Conservation (phyloP, 1,284 basidiomycete genomes). For the Marasmius fiardii region DNA sequence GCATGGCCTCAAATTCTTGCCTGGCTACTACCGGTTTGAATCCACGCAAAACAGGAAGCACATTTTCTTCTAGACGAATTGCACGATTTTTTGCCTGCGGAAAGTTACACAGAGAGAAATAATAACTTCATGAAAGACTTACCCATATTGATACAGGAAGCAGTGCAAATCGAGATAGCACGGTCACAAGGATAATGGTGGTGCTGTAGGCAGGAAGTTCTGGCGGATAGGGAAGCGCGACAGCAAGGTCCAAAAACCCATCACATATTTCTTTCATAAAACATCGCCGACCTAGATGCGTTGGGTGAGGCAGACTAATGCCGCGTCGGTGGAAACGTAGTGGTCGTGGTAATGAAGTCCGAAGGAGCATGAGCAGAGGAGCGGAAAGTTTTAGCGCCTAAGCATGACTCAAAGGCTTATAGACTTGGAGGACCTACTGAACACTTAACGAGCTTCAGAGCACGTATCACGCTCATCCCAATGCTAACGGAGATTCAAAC, state of each 20-base stretch:
- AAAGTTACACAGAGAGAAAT: conserved; percentile 7
- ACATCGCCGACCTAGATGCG: conserved; percentile 6
- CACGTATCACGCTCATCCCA: neutral
- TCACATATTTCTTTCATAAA: conserved; percentile 13
- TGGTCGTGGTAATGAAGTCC: neutral
- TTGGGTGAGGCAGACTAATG: neutral
- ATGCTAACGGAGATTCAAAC: no score
- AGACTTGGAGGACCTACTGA: no score
- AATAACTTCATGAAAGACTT: conserved; percentile 20
- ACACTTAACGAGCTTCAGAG: neutral
- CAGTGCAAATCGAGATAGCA: conserved; percentile 63
- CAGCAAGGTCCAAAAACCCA: conserved; percentile 60
- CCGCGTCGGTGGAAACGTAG: conserved; percentile 2
- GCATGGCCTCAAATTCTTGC: conserved; percentile 57
- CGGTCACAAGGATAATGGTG: conserved; percentile 74
- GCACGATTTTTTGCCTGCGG: conserved; percentile 60
- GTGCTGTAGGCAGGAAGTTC: conserved; percentile 69
- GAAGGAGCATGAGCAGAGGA: neutral
- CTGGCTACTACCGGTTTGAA: conserved; percentile 51
- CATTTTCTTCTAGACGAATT: conserved; percentile 62
- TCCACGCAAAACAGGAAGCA: conserved; percentile 61
- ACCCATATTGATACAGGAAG: conserved; percentile 85
- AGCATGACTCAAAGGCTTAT: neutral
- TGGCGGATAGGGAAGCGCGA: conserved; percentile 66
- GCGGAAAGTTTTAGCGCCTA: neutral